Evolutionary conservation across 768 basidiomycete genomes (phyloP), one percentile per base, ranked within the genome.

Genomic region (Fomitopsis pulvina): DNA sequence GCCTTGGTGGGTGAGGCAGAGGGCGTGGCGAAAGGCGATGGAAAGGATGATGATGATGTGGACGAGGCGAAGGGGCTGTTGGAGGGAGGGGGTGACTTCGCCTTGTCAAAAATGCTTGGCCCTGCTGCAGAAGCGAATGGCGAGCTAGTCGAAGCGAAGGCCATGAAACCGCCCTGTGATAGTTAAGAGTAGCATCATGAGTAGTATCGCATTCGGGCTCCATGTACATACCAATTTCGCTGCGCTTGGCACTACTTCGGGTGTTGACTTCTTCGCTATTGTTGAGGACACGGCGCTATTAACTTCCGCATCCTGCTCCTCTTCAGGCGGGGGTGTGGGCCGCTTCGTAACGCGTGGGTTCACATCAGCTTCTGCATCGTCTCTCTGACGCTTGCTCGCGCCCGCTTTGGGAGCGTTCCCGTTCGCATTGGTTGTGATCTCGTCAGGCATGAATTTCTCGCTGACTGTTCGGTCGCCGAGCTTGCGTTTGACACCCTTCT

Each of bases 41-140:
- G 40, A 12, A 50, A 47, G 11, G 53, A 53, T 5, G 52, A 39
- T 28, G 54, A 61, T n/a, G 53, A 49, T 20, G 62, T 55, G 29
- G 60, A 63, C n/a, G 66, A 60, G 12, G 34, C 34, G 34, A 37
- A 37, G 5, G 34, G 14, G 18, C 34, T 37, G 34, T 18, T 37
- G 5, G 34, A 16, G 38, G 59, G 48, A 4, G 54, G 53, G 20
- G 63, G 64, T 27, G 70, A 57, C 34, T 63, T 55, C 26, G 75
- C 58, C 54, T 14, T 6, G 52, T 52, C 62, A 48, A 78, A 74
- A 24, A 75, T 55, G 60, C 77, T 85, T 52, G 82, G 77, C 41
- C 85, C 87, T 57, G 83, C 87, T 60, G 86, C 80, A 41, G 77
- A 66, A 12, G 84, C 80, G 58, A 90, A 90, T 4, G 87, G 87